phyloP scores from a whole-genome alignment of 495 filamentous ascomycete species.

The Penicillium paradoxum region DNA sequence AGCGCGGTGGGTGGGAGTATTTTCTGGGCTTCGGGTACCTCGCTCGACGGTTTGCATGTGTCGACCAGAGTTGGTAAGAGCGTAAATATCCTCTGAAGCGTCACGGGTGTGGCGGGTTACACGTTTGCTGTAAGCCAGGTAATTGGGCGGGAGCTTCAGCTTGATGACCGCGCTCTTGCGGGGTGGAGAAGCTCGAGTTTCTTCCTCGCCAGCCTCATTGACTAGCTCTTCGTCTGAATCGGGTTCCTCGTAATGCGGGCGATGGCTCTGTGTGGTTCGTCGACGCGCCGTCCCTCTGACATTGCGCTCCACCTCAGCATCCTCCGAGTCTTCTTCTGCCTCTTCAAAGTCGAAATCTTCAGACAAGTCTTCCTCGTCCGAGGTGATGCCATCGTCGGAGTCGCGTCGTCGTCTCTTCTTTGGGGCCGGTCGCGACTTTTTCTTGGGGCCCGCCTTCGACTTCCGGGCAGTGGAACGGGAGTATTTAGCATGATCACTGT shows the following conservation, averaged over 20 bases:
- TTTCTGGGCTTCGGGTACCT: constrained; percentile 65
- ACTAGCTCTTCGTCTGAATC: constrained; percentile 15
- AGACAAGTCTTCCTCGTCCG: constrained; percentile 46
- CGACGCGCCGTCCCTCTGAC: constrained; percentile 67
- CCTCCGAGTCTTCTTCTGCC: constrained; percentile 57
- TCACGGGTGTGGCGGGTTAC: constrained; percentile 58
- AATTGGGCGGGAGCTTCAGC: constrained; percentile 38
- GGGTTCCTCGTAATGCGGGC: constrained; percentile 37
- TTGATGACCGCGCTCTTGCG: constrained; percentile 38
- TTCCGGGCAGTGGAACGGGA: constrained; percentile 33
- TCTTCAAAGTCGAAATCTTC: constrained; percentile 52
- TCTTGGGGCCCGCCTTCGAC: constrained; percentile 34
- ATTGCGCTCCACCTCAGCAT: constrained; percentile 57
- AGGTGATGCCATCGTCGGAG: constrained; percentile 60
- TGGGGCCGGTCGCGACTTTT: constrained; percentile 41
- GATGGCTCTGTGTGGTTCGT: constrained; percentile 50
- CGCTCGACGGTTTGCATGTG: constrained; percentile 58
- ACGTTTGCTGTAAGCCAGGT: constrained; percentile 32
- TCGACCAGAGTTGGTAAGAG: constrained; percentile 70
- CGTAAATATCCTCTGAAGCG: constrained; percentile 55
- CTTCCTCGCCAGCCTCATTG: constrained; percentile 41
- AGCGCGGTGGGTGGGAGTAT: constrained; percentile 42
- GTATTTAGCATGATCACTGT: constrained; percentile 42
- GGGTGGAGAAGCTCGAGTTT: constrained; percentile 19
- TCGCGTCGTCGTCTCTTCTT: constrained; percentile 51